Evolutionary conservation across 108 stramenopile species (phyloP), one percentile per base, ranked within the genome.

Genomic region (Nitzschia putrida): DNA sequence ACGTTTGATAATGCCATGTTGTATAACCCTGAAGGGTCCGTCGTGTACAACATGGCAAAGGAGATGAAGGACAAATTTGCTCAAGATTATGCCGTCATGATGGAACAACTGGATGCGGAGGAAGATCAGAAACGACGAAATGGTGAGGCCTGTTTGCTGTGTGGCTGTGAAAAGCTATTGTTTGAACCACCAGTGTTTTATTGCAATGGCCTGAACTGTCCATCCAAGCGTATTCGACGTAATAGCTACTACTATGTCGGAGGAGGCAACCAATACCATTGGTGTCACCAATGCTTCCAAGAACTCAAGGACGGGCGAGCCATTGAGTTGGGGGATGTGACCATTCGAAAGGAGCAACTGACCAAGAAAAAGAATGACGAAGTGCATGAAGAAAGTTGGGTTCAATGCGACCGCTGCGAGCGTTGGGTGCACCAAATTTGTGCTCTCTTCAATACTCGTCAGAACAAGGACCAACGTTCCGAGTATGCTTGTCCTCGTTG

Each of bases 391-490:
- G 96, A 98, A 66, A 90, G 91, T 53, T 98, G 97, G 97, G 96
- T 98, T 16, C 89, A 92, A 71, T 99, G 98, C 67, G 96, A 98
- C 73, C 81, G 84, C 11, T 99, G 98, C 67, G 84, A 93, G 67
- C 80, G 95, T 43, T 99, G 98, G 98, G 91, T 97, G 21, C 98
- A 99, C 82, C 97, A 98, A 76, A 96, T 98, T 44, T 99, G 98
- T 82, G 97, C 97, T 21, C 81, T 99, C n/a, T 98, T 97, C 83
- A 99, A 99, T 79, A 94, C 95, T 25, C 79, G 98, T 9, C 93
- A 95, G 71, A 97, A 95, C 76, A 92, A 91, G 72, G 90, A 95
- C 57, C 91, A 95, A 63, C 76, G 86, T 18, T 92, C 91, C 14
- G 91, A 95, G 63, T 95, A 90, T 68, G 85, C 85, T 24, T 95